Conservation (phyloP, 495 filamentous ascomycete genomes). For the Tuber borchii region DNA sequence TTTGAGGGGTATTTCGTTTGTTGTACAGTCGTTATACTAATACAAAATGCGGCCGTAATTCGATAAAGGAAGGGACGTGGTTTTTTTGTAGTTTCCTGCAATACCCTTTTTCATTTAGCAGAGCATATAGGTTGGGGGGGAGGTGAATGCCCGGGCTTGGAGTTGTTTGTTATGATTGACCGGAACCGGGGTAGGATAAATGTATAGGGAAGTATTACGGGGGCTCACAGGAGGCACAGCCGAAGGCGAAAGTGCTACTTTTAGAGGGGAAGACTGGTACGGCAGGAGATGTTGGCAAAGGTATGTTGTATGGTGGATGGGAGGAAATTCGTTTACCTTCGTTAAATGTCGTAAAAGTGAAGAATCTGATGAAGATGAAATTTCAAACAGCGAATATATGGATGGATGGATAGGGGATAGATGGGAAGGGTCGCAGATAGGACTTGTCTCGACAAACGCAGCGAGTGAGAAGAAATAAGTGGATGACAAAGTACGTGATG, state of each 20-base stretch:
- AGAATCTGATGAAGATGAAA: constrained; percentile 1
- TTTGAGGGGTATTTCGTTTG: not conserved
- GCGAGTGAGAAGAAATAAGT: constrained; percentile 4
- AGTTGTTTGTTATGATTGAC: not conserved
- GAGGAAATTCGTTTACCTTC: constrained; percentile 23
- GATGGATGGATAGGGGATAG: not conserved
- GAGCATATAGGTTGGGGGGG: not conserved
- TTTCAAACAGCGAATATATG: not conserved
- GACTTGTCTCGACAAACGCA: constrained; percentile 10
- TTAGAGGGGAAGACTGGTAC: not conserved
- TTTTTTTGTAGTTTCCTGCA: not conserved
- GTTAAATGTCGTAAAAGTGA: constrained; percentile 13
- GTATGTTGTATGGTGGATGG: not conserved
- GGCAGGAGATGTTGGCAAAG: not conserved
- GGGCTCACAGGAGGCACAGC: constrained; percentile 4
- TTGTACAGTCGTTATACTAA: constrained; percentile 25
- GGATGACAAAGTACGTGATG: constrained; percentile 2
- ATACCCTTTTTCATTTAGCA: not conserved
- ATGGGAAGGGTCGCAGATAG: constrained; percentile 7
- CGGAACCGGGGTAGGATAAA: constrained; percentile 3
- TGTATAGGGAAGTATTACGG: not conserved
- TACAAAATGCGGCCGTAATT: constrained; percentile 12
- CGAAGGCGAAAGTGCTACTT: not conserved
- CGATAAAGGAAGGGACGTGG: not conserved
- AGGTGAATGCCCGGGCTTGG: not conserved